Base-by-base conservation (phyloP, 495 filamentous ascomycete genomes). In the Immersiella caudata region DNA sequence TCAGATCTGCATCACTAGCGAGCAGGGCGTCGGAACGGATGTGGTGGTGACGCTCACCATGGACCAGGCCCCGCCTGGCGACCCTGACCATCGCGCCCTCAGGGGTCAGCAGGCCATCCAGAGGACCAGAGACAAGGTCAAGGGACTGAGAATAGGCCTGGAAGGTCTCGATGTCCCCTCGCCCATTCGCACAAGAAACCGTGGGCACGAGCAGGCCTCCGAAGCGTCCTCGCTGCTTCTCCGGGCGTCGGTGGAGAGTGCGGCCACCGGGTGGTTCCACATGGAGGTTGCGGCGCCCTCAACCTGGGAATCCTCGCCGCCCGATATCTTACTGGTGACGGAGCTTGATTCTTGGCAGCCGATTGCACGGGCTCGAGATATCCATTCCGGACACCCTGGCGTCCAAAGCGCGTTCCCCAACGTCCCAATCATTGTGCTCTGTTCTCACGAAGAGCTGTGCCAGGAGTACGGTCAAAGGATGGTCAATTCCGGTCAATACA, bases 1-100 rank as follows among this genome's bases (percentile, higher is more conserved):
- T 0, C 78, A 79, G 7, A 86, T 93, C 36, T 79, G 84, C 5
- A 80, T 93, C 7, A 78, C 81, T 9, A 90, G 87, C 64, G 78
- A 85, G 27, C 66, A 79, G 9, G 86, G 83, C 0, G 74, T 78
- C 2, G 89, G 90, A 0, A 91, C 89, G 0, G 82, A 86, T 40
- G 83, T 88, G 6, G 84, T 83, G 11, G 83, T 91, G 1, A 73
- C 73, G 22, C 74, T 87, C 2, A 33, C 14, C 14, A 59, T 59
- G 56, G n/a, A 55, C 7, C 52, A 55, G 52, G 52, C n/a, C n/a
- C 24, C 52, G 52, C 52, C 52, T 22, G 52, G 12, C 2, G 52
- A 55, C 6, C 52, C 52, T 22, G 52, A 22, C 50, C 50, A 54
- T 54, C 50, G 50, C 50, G 50, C 50, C 50, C 50, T 54, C 50